Base-by-base conservation (phyloP, 257 asterid species). In the Nicotiana undulata region DNA sequence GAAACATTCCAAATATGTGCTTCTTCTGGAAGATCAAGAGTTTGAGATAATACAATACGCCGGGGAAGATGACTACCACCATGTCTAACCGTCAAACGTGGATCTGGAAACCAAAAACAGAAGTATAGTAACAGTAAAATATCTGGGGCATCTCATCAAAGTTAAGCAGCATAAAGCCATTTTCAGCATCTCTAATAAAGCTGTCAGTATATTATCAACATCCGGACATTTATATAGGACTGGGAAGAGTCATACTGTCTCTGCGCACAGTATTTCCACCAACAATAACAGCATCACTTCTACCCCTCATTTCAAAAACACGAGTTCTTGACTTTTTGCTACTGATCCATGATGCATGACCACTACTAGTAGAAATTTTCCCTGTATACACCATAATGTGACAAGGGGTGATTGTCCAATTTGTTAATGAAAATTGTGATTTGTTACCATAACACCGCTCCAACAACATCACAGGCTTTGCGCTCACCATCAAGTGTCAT, bases 271-370 rank as follows among this genome's bases (percentile, higher is more conserved):
- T 96, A 82, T 91, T 96, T 87, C 99, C 99, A 82, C 99, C 99
- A 20, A 96, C 99, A 82, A 96, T 89, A 63, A 96, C 98, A 81
- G 97, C 99, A 87, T 96, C 98, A 83, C 99, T 91, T 88, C 99
- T 90, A 75, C 99, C 98, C 81, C 98, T 92, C 86, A 96, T 77
- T 81, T 96, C 97, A 81, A 92, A 96, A 63, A 96, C 98, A 79
- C 93, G 87, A 63, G 85, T 90, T 87, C 99, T 89, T 11, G 99
- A 96, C 81, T 11, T 81, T 89, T 88, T 92, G 92, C 95, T 91
- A 88, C 98, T 94, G 87, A 96, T 96, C 99, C 99, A 96, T 32
- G 98, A 92, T 52, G 99, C 98, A 87, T 96, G 97, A 34, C 99
- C 99, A 86, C 94, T 92, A 82, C 92, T 96, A 66, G 99, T 88